Evolutionary conservation across 225 moss, liverwort and hornwort species (phyloP), one percentile per base, ranked within the genome.

Genomic region (Sphagnum contortum): DNA sequence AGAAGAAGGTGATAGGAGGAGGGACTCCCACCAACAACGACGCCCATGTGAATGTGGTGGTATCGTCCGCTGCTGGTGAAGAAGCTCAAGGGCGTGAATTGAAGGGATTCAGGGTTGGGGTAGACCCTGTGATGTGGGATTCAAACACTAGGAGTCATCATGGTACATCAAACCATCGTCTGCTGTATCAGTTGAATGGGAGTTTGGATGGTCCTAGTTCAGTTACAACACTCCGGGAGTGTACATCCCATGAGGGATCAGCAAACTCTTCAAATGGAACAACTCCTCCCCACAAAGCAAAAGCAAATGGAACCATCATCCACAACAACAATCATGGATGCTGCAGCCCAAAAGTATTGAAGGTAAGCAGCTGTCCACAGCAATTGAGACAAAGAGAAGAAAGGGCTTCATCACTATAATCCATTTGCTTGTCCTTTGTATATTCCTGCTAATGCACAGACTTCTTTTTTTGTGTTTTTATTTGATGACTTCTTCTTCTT

Each of bases 91-190:
- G 71, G 68, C 69, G 57, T 49, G 59, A 73, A 70, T 57, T 56
- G 50, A 67, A 72, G 58, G 67, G 69, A 5, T 45, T 14, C 5
- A 6, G 46, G 44, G 60, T 11, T 12, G 57, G 14, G 9, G 11
- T 69, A 74, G 71, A 65, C 74, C 67, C 49, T 72, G 59, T 69
- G 76, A 70, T 61, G 60, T 60, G 48, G 81, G 72, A 64, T 59
- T 55, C 50, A 67, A 69, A 49, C n/a, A n/a, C n/a, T n/a, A n/a
- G n/a, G 44, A 53, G 63, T n/a, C 71, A 55, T 61, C 64, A 50
- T 57, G 73, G 67, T 50, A 63, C 64, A 70, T 29, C 60, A 53
- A 68, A 57, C 47, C 49, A 54, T 65, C 48, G 64, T 55, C 56
- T 48, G 58, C 63, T 66, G 5, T 9, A 52, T n/a, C n/a, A n/a